These are phyloP conservation scores for Filosporella fistucella DNA, from an alignment of 495 filamentous ascomycete genomes.

Conservation along the genomic window DNA sequence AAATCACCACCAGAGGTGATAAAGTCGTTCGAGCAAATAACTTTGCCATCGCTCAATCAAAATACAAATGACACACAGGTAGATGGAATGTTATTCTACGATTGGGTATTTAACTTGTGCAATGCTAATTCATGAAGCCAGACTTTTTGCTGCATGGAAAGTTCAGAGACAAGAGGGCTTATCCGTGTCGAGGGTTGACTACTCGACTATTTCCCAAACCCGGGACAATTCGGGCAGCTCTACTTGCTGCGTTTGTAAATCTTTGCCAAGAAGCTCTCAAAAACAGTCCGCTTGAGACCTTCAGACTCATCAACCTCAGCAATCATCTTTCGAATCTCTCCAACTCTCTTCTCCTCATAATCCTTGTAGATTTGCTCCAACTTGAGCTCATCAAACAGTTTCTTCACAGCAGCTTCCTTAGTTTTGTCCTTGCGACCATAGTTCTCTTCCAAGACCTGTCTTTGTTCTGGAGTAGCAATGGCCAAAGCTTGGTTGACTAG, in stretches of 20 bases:
- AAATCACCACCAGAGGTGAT: too few relatives aligned
- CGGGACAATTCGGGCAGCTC: too few relatives aligned
- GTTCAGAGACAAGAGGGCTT: too few relatives aligned
- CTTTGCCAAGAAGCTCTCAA: slow-evolving; percentile 87
- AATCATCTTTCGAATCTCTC: slow-evolving; percentile 70
- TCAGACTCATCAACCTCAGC: slow-evolving; percentile 73
- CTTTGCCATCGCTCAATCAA: too few relatives aligned
- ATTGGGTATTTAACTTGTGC: too few relatives aligned
- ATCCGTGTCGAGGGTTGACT: too few relatives aligned
- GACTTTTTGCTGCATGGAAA: too few relatives aligned
- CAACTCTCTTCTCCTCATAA: slow-evolving; percentile 83
- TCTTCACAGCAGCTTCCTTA: slow-evolving; percentile 81
- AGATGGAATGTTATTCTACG: too few relatives aligned
- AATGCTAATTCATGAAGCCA: too few relatives aligned
- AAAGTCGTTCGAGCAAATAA: too few relatives aligned
- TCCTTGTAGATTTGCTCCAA: slow-evolving; percentile 76
- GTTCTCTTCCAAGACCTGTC: slow-evolving; percentile 72
- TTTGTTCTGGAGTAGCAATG: slow-evolving; percentile 73
- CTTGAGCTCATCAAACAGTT: slow-evolving; percentile 76
- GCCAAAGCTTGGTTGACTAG: slow-evolving; percentile 88
- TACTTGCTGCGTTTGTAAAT: slow-evolving; percentile 97
- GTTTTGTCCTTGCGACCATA: slow-evolving; percentile 85
- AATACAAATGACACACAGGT: too few relatives aligned
- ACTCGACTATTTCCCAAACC: background rate
- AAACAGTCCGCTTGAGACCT: slow-evolving; percentile 84